Percentiles rank a stretch among this genome's conserved stretches.
Evolutionary conservation across 306 rosid genomes (phyloP).

Genomic region (Delonix regia): DNA sequence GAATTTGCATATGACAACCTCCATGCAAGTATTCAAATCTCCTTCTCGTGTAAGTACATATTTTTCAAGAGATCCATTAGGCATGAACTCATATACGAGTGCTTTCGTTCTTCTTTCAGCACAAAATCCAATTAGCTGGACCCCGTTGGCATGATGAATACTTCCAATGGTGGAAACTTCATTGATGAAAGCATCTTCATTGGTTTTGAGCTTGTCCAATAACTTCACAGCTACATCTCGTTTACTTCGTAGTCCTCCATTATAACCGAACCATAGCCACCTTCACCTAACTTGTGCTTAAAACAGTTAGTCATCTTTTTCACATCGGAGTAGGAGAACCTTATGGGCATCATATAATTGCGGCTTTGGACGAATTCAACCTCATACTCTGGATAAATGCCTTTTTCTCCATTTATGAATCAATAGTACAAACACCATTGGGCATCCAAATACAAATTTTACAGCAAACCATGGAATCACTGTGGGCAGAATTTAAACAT

Average conservation of each 20-base stretch:
- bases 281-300: conserved; percentile 34
- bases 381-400: not conserved
- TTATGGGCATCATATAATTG: conserved; percentile 11
- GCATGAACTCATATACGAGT: too few relatives aligned
- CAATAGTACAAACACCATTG: not conserved
- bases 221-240: conserved; percentile 22
- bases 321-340: conserved; percentile 10
- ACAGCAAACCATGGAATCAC: not conserved
- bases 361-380: conserved; percentile 5
- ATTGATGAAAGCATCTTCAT: conserved; percentile 23
- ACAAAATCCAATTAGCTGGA: conserved; percentile 15
- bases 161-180: conserved; percentile 26
- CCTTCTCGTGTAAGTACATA: not conserved
- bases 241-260: conserved; percentile 17
- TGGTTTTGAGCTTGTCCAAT: conserved; percentile 2
- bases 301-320: conserved; percentile 19
- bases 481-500: too few relatives aligned
- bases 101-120: conserved; percentile 7
- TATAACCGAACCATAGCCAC: too few relatives aligned
- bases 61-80: conserved; percentile 21
- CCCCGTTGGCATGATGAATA: conserved; percentile 6
- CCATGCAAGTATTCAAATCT: conserved; percentile 10
- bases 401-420: conserved; percentile 20
- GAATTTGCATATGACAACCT: conserved; percentile 21
- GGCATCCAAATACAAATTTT: not conserved